These are phyloP conservation scores for Scedosporium dehoogii DNA, from an alignment of 2,329 filamentous ascomycete genomes.

Conservation along the genomic window DNA sequence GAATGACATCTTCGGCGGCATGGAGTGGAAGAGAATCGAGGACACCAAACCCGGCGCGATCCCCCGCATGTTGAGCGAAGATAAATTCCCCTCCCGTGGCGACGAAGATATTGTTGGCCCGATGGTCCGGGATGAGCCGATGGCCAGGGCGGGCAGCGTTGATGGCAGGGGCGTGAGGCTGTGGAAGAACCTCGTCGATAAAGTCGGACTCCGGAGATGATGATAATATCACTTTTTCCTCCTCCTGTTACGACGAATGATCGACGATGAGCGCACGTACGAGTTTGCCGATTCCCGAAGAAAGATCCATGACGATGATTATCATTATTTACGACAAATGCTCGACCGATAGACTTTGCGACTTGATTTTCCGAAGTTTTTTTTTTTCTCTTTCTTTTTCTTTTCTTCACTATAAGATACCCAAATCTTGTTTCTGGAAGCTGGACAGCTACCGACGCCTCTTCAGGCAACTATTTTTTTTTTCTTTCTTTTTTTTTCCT, in stretches of 20 bases:
- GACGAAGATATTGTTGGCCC: constrained; percentile 91
- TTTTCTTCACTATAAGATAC: constrained; percentile 2
- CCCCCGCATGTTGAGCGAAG: constrained; percentile 58
- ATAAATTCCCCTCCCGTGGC: constrained; percentile 80
- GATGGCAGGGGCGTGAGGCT: constrained; percentile 35
- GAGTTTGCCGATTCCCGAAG: neutral
- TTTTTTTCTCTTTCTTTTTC: neutral
- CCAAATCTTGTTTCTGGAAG: neutral
- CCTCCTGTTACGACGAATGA: neutral
- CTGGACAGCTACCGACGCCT: neutral
- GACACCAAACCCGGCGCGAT: constrained; percentile 54
- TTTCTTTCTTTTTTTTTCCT: neutral
- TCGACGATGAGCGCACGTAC: neutral
- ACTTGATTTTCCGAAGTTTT: neutral
- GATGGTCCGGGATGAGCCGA: constrained; percentile 58
- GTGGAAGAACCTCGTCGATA: constrained; percentile 19
- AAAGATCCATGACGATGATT: neutral
- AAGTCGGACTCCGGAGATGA: constrained; percentile 2
- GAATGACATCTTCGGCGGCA: constrained; percentile 29
- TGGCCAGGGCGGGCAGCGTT: constrained; percentile 35
- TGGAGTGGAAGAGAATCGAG: constrained; percentile 36
- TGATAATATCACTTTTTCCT: neutral
- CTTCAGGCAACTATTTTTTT: constrained; percentile 2
- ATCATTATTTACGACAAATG: neutral
- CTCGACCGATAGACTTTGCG: neutral